A percentile compares a stretch with the other conserved stretches of the same genome.
These are phyloP conservation scores for Solanum clarkiae DNA, from an alignment of 257 asterid genomes.

Conservation along the genomic window DNA sequence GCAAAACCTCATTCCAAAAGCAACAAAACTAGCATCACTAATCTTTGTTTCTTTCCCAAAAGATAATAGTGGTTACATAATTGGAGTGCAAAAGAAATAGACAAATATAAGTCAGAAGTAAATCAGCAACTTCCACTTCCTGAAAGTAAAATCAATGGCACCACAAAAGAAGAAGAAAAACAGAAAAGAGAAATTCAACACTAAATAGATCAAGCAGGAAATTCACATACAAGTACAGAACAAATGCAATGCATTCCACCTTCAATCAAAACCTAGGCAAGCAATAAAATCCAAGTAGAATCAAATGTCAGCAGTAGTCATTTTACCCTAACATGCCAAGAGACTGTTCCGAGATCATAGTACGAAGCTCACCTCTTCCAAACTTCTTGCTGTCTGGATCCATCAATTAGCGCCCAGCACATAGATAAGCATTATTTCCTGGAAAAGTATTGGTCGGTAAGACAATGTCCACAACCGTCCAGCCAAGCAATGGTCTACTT, in stretches of 20 bases:
- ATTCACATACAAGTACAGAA: neutral
- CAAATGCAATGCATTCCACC: neutral
- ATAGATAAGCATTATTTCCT: conserved; percentile 41
- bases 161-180: neutral
- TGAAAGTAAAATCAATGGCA: neutral
- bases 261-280: neutral
- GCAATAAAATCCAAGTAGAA: neutral
- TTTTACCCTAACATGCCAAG: neutral
- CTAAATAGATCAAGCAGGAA: neutral
- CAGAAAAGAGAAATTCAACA: neutral
- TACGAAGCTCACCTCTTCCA: conserved; percentile 69
- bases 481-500: neutral
- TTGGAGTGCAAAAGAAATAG: neutral
- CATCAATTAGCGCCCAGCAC: conserved; percentile 54
- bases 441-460: neutral
- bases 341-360: neutral
- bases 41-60: neutral
- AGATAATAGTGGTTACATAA: neutral
- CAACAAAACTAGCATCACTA: neutral
- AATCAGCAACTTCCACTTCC: neutral
- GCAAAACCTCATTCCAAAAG: neutral
- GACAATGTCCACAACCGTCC: neutral
- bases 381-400: conserved; percentile 81
- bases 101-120: neutral
- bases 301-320: neutral